A percentile compares a stretch with the other conserved stretches of the same genome.
Evolutionary conservation across 495 filamentous ascomycete genomes (phyloP).

Genomic region (Parathielavia appendiculata): DNA sequence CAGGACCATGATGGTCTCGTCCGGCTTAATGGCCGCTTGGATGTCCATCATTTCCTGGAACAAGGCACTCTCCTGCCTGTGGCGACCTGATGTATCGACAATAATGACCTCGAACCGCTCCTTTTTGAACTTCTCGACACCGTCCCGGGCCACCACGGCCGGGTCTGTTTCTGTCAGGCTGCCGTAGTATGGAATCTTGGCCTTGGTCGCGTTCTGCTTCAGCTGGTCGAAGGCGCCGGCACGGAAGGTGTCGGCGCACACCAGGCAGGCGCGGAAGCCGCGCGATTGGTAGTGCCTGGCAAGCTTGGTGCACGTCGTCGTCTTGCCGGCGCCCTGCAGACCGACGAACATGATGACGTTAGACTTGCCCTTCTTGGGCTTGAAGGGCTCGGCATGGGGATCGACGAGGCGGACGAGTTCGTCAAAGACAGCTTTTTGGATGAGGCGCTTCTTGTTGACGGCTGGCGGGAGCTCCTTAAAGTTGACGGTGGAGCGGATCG

Average conservation of each 20-base stretch:
- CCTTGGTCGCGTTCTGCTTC: constrained; percentile 98
- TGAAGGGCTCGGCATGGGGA: constrained; percentile 91
- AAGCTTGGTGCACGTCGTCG: constrained; percentile 96
- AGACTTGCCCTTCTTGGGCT: constrained; percentile 90
- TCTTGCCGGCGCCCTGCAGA: constrained; percentile 94
- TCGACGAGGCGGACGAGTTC: constrained; percentile 94
- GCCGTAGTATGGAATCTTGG: constrained; percentile 98
- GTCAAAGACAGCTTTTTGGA: constrained; percentile 97
- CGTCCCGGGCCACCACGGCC: constrained; percentile 83
- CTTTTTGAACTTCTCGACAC: constrained; percentile 98
- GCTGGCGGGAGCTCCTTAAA: constrained; percentile 83
- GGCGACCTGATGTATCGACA: constrained; percentile 91
- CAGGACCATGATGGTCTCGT: constrained; percentile 98
- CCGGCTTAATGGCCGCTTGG: constrained; percentile 80
- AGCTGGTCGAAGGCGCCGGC: constrained; percentile 97
- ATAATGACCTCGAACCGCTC: constrained; percentile 98
- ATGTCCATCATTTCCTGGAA: constrained; percentile 99
- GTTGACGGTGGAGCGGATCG: constrained; percentile 84
- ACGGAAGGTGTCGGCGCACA: constrained; percentile 98
- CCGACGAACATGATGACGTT: constrained; percentile 99
- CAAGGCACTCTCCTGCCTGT: constrained; percentile 88
- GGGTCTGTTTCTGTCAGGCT: constrained; percentile 94
- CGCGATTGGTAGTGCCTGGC: constrained; percentile 91
- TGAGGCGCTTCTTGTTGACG: constrained; percentile 95
- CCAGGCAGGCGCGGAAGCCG: constrained; percentile 89